Evolutionary conservation across 1,284 basidiomycete genomes (phyloP).

Genomic region (Laetiporus sulphureus): DNA sequence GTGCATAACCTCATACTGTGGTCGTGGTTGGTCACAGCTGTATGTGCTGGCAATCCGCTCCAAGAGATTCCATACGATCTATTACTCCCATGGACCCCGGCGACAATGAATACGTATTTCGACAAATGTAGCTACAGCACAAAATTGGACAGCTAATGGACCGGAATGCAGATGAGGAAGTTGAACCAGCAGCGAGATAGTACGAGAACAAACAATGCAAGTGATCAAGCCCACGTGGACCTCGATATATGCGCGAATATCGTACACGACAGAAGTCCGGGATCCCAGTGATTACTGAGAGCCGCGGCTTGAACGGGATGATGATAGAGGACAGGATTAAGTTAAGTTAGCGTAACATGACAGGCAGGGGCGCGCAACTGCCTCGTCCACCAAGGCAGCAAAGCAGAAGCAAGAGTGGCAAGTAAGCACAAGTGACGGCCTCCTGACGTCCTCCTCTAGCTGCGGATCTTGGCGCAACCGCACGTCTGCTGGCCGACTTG

Average conservation of each 20-base stretch:
- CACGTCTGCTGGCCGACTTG: constrained; percentile 1
- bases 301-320: constrained; percentile 15
- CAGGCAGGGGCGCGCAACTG: background rate
- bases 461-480: constrained; percentile 1
- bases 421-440: background rate
- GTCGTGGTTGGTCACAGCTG: too few relatives aligned
- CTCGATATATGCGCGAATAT: constrained; percentile 18
- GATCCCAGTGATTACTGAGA: constrained; percentile 20
- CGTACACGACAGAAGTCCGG: constrained; percentile 24
- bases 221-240: constrained; percentile 13
- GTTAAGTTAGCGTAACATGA: constrained; percentile 22
- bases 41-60: too few relatives aligned
- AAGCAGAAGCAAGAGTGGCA: constrained; percentile 1
- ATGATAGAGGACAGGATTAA: constrained; percentile 15
- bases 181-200: constrained; percentile 13
- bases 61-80: too few relatives aligned
- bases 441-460: background rate
- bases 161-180: constrained; percentile 7
- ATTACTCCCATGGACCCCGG: too few relatives aligned
- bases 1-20: too few relatives aligned
- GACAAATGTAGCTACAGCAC: constrained; percentile 21
- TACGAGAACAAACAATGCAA: constrained; percentile 12
- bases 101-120: constrained; percentile 10
- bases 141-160: constrained; percentile 10
- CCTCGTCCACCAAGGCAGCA: constrained; percentile 3